These are phyloP conservation scores for Magnaporthales sp. DNA, from an alignment of 2,329 filamentous ascomycete species.

Conservation along the genomic window DNA sequence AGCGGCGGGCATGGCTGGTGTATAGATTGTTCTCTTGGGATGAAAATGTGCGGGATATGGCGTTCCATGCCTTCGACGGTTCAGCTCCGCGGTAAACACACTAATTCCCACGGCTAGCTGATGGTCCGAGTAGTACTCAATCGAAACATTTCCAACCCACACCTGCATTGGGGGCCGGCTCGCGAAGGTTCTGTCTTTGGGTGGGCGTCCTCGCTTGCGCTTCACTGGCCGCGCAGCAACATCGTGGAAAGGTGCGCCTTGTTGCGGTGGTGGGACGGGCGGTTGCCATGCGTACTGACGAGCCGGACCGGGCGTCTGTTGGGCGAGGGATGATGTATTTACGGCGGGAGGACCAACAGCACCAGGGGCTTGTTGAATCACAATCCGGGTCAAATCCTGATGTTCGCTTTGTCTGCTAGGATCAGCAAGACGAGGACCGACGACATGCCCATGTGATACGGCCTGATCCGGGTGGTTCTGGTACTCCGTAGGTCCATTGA, in stretches of 20 bases:
- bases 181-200: background rate
- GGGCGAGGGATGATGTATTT: background rate
- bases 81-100: background rate
- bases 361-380: background rate
- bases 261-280: background rate
- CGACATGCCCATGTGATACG: background rate
- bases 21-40: background rate
- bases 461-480: background rate
- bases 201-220: background rate
- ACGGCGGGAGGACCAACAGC: background rate
- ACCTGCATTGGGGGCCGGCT: background rate
- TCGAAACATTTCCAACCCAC: background rate
- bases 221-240: background rate
- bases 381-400: background rate
- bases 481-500: no score
- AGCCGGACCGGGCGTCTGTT: background rate
- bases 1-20: background rate
- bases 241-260: background rate
- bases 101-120: background rate
- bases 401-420: background rate
- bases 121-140: background rate
- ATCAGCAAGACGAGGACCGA: background rate
- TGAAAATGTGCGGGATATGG: background rate
- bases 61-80: background rate
- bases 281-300: background rate